Conservation (phyloP, 805 yeast species). For the Myxozyma geophila region DNA sequence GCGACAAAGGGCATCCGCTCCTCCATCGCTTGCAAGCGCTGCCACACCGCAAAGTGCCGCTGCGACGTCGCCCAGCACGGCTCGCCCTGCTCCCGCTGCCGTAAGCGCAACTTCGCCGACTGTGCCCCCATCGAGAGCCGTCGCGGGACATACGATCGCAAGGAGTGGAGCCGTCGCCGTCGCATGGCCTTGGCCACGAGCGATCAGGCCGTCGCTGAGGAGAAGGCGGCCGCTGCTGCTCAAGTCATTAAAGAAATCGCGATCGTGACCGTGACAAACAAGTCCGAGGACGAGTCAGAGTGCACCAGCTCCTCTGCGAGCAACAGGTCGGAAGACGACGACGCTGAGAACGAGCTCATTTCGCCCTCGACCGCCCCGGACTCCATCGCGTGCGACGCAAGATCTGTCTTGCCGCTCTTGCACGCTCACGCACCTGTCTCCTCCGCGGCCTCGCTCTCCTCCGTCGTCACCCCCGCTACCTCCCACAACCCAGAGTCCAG, state of each 20-base stretch:
- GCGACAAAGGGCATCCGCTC: slow-evolving; percentile 3
- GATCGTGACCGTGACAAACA: no score
- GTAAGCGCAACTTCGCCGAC: no score
- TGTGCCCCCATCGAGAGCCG: no score
- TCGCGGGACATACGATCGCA: no score
- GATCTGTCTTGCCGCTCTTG: not conserved
- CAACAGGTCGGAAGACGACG: slow-evolving; percentile 19
- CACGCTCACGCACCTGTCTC: not conserved
- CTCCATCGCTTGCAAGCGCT: slow-evolving; percentile 18
- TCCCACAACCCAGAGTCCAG: not conserved
- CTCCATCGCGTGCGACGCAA: not conserved
- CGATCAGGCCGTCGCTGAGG: no score
- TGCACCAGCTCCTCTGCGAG: slow-evolving; percentile 14
- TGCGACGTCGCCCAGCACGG: no score
- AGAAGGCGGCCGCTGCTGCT: no score
- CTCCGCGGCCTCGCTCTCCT: not conserved
- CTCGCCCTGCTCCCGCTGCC: slow-evolving; percentile 24
- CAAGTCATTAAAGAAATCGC: no score
- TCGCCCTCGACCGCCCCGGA: not conserved
- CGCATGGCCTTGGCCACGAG: no score
- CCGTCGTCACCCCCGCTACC: not conserved
- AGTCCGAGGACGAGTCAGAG: no score
- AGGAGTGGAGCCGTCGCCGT: no score
- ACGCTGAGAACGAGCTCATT: not conserved
- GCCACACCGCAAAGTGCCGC: slow-evolving; percentile 19